phyloP scores from a whole-genome alignment of 345 rosid genomes.

The Chamaenerion angustifolium region DNA sequence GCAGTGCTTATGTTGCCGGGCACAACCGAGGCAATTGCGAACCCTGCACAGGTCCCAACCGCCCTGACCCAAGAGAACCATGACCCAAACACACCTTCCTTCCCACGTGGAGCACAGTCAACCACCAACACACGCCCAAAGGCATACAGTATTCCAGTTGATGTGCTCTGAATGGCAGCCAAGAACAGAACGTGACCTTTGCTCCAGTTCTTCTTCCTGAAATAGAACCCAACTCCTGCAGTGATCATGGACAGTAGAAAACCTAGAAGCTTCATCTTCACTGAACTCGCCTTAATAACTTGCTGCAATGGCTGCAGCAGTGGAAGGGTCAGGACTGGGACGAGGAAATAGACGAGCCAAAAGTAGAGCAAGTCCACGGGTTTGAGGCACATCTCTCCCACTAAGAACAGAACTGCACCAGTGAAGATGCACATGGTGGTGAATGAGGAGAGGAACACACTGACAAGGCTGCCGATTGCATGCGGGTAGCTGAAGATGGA shows the following conservation, averaged over 20 bases:
- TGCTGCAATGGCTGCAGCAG: constrained; percentile 33
- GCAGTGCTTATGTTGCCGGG: constrained; percentile 23
- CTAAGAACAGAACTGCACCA: constrained; percentile 21
- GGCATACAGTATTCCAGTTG: constrained; percentile 32
- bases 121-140: constrained; percentile 32
- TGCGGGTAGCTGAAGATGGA: constrained; percentile 32
- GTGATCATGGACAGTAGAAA: constrained; percentile 29
- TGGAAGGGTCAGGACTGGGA: constrained; percentile 33
- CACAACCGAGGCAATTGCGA: constrained; percentile 29
- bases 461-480: constrained; percentile 27
- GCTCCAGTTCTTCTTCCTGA: constrained; percentile 21
- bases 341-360: constrained; percentile 38
- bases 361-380: constrained; percentile 24
- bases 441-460: constrained; percentile 32
- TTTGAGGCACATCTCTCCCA: constrained; percentile 35
- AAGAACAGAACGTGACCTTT: constrained; percentile 23
- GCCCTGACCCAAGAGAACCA: constrained; percentile 38
- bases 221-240: constrained; percentile 31
- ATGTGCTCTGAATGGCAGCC: constrained; percentile 42
- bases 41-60: constrained; percentile 38
- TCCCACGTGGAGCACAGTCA: constrained; percentile 37
- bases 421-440: constrained; percentile 50
- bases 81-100: constrained; percentile 38
- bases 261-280: constrained; percentile 43
- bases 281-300: constrained; percentile 18